phyloP scores from a whole-genome alignment of 345 rosid genomes.

The Citrus maxima region DNA sequence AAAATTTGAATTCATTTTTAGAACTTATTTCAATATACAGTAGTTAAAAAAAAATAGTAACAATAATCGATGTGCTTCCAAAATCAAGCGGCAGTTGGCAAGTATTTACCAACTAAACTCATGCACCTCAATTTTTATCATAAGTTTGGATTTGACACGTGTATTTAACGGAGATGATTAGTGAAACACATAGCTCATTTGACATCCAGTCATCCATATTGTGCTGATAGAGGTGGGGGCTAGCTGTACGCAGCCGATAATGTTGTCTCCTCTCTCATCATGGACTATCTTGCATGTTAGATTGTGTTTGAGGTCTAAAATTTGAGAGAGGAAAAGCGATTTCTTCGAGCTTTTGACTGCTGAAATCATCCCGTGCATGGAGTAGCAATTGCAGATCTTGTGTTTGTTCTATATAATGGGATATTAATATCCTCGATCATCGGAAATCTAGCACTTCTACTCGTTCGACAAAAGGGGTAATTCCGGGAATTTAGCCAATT shows the following conservation, averaged over 20 bases:
- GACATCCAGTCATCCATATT: background rate
- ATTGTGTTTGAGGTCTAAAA: background rate
- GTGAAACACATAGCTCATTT: background rate
- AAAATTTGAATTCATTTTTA: too few relatives aligned
- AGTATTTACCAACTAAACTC: too few relatives aligned
- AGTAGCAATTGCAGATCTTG: background rate
- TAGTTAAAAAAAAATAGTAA: too few relatives aligned
- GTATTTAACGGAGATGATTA: background rate
- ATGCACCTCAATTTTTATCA: too few relatives aligned
- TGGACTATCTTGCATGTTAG: background rate
- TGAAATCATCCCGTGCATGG: too few relatives aligned
- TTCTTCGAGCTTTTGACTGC: background rate
- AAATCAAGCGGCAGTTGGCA: too few relatives aligned
- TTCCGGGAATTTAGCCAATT: conserved; percentile 2
- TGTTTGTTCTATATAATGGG: background rate
- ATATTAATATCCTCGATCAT: background rate
- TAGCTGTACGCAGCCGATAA: too few relatives aligned
- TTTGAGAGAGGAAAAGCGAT: background rate
- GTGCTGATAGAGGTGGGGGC: background rate
- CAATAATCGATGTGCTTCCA: too few relatives aligned
- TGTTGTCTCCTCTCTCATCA: background rate
- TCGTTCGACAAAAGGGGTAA: conserved; percentile 13
- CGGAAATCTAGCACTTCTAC: background rate
- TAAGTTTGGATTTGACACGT: background rate
- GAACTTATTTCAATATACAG: too few relatives aligned